A percentile compares a stretch with the other conserved stretches of the same genome.
Conservation (phyloP, 2,329 filamentous ascomycete genomes). For the Metarhizium robertsii region DNA sequence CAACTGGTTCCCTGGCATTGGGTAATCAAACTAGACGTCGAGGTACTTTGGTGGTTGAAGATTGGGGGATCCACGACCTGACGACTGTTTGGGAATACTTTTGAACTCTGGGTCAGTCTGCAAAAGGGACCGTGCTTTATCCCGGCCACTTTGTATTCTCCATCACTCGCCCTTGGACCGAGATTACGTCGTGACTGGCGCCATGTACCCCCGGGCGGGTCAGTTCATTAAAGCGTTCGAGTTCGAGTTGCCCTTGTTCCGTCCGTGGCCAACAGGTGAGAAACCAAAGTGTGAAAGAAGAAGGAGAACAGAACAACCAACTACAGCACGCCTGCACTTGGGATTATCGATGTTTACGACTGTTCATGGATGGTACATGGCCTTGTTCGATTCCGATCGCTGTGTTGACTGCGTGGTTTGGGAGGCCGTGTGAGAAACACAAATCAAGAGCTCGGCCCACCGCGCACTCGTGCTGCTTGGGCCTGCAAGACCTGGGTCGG, state of each 20-base stretch:
- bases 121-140: not conserved
- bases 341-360: too few relatives aligned
- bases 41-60: not conserved
- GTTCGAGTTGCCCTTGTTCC: not conserved
- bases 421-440: too few relatives aligned
- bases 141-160: not conserved
- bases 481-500: not conserved
- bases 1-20: not conserved
- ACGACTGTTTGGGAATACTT: not conserved
- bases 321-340: too few relatives aligned
- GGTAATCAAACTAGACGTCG: not conserved
- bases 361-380: too few relatives aligned
- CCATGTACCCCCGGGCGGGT: conserved; percentile 3
- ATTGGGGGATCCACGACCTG: not conserved
- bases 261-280: not conserved
- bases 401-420: too few relatives aligned
- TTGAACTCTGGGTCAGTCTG: too few relatives aligned
- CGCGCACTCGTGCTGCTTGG: not conserved
- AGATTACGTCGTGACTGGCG: not conserved
- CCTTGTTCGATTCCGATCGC: too few relatives aligned
- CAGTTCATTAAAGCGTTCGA: conserved; percentile 6
- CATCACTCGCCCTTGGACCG: not conserved
- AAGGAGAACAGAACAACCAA: too few relatives aligned
- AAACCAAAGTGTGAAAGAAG: not conserved
- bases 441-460: too few relatives aligned